phyloP scores from a whole-genome alignment of 805 yeast genomes.

The Wickerhamiella brachini region DNA sequence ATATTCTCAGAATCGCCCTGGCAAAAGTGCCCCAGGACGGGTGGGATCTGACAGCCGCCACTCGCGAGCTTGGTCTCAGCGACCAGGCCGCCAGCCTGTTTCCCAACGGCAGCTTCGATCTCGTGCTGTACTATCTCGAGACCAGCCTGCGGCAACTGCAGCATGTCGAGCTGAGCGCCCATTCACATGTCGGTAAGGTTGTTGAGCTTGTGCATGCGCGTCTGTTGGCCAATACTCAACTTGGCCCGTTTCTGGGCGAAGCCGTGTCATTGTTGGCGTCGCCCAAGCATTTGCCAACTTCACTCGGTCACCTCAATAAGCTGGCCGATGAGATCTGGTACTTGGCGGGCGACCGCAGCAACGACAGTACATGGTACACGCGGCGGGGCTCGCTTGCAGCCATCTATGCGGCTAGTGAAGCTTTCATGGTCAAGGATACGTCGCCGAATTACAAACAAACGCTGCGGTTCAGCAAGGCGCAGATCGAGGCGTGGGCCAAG shows the following conservation, averaged over 20 bases:
- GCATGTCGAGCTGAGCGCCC: constrained; percentile 13
- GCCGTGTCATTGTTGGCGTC: constrained; percentile 49
- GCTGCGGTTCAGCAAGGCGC: constrained; percentile 44
- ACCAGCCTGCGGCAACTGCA: constrained; percentile 26
- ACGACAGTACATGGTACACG: constrained; percentile 86
- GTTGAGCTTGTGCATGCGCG: constrained; percentile 31
- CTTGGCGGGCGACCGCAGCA: constrained; percentile 64
- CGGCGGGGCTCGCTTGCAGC: constrained; percentile 60
- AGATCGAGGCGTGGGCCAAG: constrained; percentile 38
- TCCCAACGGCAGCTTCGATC: constrained; percentile 34
- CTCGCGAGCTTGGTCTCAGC: constrained; percentile 35
- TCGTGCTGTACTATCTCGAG: constrained; percentile 43
- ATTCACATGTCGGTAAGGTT: constrained; percentile 21
- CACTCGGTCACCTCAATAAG: constrained; percentile 56
- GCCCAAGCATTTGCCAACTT: constrained; percentile 45
- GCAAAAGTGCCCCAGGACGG: constrained; percentile 37
- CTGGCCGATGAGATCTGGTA: constrained; percentile 74
- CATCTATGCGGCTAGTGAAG: constrained; percentile 55
- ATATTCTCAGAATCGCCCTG: constrained; percentile 29
- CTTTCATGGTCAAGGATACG: constrained; percentile 66
- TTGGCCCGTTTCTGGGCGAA: constrained; percentile 17
- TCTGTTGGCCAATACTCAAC: constrained; percentile 32
- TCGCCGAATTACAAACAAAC: constrained; percentile 46
- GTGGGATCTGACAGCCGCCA: constrained; percentile 37
- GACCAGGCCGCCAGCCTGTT: constrained; percentile 37